phyloP scores from a whole-genome alignment of 352 stramenopile species.

The Phytopythium sindhum region DNA sequence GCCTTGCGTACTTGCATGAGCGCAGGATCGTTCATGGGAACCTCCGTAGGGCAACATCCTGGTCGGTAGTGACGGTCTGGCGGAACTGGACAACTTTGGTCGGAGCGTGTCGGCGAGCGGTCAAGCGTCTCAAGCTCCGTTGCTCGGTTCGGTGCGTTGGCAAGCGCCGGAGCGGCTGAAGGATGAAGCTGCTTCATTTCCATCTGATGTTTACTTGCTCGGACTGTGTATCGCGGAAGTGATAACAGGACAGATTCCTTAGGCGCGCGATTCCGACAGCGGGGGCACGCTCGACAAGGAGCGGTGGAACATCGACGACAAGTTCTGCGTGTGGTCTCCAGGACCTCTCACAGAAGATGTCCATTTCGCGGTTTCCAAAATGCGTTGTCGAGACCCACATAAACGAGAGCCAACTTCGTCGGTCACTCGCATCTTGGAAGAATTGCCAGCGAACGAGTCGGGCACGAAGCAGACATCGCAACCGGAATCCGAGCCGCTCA shows the following conservation, averaged over 20 bases:
- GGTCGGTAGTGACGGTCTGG: constrained; percentile 2
- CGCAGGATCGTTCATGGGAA: constrained; percentile 27
- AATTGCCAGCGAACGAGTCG: background rate
- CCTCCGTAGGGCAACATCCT: constrained; percentile 28
- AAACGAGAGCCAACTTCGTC: constrained; percentile 15
- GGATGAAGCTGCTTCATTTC: constrained; percentile 3
- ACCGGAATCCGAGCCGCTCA: background rate
- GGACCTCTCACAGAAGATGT: background rate
- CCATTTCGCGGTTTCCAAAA: constrained; percentile 23
- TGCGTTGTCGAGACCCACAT: constrained; percentile 21
- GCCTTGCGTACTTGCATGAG: constrained; percentile 25
- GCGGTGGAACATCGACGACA: too few species aligned
- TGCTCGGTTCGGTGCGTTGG: constrained; percentile 11
- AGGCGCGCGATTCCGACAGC: constrained; percentile 1
- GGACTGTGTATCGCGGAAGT: constrained; percentile 18
- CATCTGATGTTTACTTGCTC: constrained; percentile 15
- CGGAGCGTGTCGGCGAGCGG: background rate
- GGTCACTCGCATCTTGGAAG: constrained; percentile 3
- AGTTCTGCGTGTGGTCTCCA: background rate
- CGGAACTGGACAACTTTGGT: constrained; percentile 12
- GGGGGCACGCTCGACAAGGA: background rate
- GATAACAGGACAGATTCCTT: constrained; percentile 22
- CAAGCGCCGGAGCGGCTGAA: constrained; percentile 13
- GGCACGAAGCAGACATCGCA: background rate
- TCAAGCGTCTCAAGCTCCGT: background rate